Conservation (phyloP, 768 basidiomycete species). For the Agrocybe chaxingu region DNA sequence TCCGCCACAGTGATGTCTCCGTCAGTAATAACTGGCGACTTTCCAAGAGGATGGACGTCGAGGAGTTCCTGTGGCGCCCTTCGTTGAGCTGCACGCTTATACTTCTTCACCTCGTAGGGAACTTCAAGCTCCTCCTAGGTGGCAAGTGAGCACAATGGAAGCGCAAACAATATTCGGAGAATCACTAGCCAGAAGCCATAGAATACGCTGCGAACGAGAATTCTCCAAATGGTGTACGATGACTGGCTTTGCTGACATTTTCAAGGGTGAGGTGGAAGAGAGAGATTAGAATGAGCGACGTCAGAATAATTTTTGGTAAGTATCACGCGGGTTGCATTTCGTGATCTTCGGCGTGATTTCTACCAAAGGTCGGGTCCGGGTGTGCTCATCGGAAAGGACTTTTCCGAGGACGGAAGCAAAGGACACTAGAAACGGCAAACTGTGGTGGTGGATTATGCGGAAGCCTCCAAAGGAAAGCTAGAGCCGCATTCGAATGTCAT, state of each 20-base stretch:
- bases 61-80: slow-evolving; percentile 35
- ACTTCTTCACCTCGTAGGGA: slow-evolving; percentile 40
- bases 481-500: no score
- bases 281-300: no score
- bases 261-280: no score
- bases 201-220: slow-evolving; percentile 45
- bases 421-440: no score
- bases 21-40: slow-evolving; percentile 45
- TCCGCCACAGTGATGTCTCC: slow-evolving; percentile 36
- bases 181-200: slow-evolving; percentile 38
- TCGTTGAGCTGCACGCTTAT: slow-evolving; percentile 28
- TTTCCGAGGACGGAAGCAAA: no score
- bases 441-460: no score
- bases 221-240: slow-evolving; percentile 43
- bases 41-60: slow-evolving; percentile 41
- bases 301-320: no score
- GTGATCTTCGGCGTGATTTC: no score
- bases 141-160: neutral
- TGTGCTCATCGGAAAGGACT: no score
- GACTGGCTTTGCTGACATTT: neutral
- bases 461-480: no score
- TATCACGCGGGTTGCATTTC: no score
- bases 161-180: neutral
- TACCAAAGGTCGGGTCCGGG: no score
- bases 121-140: slow-evolving; percentile 50